Base-by-base conservation (phyloP, 2,329 filamentous ascomycete species). In the Blastomyces gilchristii region DNA sequence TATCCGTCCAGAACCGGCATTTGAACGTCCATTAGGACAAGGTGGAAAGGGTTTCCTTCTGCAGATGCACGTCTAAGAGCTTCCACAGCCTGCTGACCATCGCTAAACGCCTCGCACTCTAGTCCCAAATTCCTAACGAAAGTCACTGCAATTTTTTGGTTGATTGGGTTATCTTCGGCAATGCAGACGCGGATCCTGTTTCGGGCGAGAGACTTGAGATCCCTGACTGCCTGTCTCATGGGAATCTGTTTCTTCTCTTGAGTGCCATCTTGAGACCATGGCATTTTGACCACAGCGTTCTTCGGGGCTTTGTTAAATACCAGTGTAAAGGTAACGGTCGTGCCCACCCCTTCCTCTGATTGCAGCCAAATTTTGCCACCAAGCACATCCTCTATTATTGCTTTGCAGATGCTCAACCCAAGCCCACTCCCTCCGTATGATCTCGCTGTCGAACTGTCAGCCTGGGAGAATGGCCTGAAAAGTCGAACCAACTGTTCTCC, bases 1-100 rank as follows among this genome's bases (percentile, higher is more conserved):
- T 96, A 96, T 6, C 92, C 92, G 73, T 97, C 92, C 9, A 96
- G 83, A 3, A 95, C 86, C 0, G 92, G 92, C 92, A 97, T 97
- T 76, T 96, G 91, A 3, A 96, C 91, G 73, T 97, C 92, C 92
- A 97, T 97, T 54, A 97, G 82, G 50, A 96, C 87, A 41, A 97
- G 83, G 70, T 97, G 91, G 76, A 95, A 97, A 0, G 91, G 92
- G 9, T 80, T 80, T 1, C 87, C 87, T 66, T 89, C 87, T 54
- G 79, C 81, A 3, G 88, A 88, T 66, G 87, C 88, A 60, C 84
- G 79, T 9, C 88, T 86, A n/a, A 97, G 78, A 0, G 90, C 92
- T 70, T 96, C 89, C 16, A 96, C 88, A 0, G 92, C 91, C 76
- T 92, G 90, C 65, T 88, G 82, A 0, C 93, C 93, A 72, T 97